Percentiles rank a stretch among this genome's conserved stretches.
These are phyloP conservation scores for Melampsora americana DNA, from an alignment of 1,284 basidiomycete genomes.

Conservation along the genomic window DNA sequence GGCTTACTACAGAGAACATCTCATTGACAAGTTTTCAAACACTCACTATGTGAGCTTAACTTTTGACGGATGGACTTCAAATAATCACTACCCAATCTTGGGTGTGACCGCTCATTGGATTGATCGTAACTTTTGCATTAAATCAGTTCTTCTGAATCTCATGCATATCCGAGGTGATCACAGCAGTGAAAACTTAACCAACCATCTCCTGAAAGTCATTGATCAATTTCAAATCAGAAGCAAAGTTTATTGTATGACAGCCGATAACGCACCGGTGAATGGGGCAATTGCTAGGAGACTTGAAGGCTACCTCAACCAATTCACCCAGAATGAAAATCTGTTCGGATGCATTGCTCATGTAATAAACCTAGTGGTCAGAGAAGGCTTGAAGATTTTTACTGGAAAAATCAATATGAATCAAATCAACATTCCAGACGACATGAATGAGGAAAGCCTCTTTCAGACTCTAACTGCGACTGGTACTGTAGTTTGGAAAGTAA, in stretches of 20 bases:
- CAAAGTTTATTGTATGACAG: background rate
- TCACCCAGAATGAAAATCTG: background rate
- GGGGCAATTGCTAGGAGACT: background rate
- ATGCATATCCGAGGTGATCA: background rate
- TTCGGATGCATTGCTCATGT: background rate
- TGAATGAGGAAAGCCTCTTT: background rate
- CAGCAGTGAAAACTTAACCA: background rate
- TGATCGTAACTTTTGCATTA: background rate
- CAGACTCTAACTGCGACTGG: background rate
- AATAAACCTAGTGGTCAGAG: background rate
- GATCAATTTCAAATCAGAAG: background rate
- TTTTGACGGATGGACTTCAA: background rate
- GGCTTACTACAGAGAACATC: background rate
- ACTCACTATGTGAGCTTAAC: background rate
- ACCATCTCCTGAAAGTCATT: background rate
- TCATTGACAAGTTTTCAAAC: background rate
- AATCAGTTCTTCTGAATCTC: background rate
- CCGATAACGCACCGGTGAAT: background rate
- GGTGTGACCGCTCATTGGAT: too few relatives aligned
- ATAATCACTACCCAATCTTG: constrained; percentile 6
- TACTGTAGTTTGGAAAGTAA: background rate
- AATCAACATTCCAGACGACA: background rate
- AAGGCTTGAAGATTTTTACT: background rate
- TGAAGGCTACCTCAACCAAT: background rate
- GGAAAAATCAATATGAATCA: background rate